A percentile compares a stretch with the other conserved stretches of the same genome.
These are phyloP conservation scores for Coemansia sp. DNA, from an alignment of 192 early-diverging fungal genomes.

Conservation along the genomic window DNA sequence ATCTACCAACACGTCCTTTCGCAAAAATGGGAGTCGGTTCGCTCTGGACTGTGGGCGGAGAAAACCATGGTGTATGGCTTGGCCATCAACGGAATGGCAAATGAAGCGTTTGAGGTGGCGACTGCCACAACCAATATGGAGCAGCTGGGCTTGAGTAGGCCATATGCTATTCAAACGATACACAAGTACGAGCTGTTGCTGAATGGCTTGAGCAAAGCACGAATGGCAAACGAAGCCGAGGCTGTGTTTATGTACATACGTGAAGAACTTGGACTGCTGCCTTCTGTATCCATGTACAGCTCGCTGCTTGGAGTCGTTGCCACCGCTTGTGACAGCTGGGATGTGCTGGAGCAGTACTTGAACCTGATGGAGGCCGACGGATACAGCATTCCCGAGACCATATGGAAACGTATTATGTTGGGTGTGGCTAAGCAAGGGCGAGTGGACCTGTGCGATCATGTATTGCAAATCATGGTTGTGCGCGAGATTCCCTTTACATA, in stretches of 20 bases:
- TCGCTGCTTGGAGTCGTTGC: slow-evolving; percentile 34
- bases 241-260: slow-evolving; percentile 33
- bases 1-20: slow-evolving; percentile 30
- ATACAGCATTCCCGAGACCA: slow-evolving; percentile 5
- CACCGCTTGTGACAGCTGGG: slow-evolving; percentile 8
- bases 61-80: slow-evolving; percentile 46
- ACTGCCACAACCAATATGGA: slow-evolving; percentile 15
- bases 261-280: slow-evolving; percentile 24
- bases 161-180: slow-evolving; percentile 23
- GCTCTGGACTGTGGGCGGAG: slow-evolving; percentile 35
- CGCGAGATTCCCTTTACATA: slow-evolving; percentile 12
- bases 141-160: neutral
- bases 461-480: slow-evolving; percentile 19
- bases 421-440: slow-evolving; percentile 26
- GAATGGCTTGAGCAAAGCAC: slow-evolving; percentile 23
- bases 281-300: slow-evolving; percentile 32
- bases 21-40: slow-evolving; percentile 14
- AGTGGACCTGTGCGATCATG: slow-evolving; percentile 22
- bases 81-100: slow-evolving; percentile 24
- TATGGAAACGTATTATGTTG: slow-evolving; percentile 38
- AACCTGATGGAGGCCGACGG: slow-evolving; percentile 30
- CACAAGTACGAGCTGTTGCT: slow-evolving; percentile 44
- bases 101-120: slow-evolving; percentile 33
- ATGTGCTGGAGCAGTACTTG: slow-evolving; percentile 16
- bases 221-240: slow-evolving; percentile 13